Conservation (phyloP, 257 asterid species). For the Capsicum baccatum region DNA sequence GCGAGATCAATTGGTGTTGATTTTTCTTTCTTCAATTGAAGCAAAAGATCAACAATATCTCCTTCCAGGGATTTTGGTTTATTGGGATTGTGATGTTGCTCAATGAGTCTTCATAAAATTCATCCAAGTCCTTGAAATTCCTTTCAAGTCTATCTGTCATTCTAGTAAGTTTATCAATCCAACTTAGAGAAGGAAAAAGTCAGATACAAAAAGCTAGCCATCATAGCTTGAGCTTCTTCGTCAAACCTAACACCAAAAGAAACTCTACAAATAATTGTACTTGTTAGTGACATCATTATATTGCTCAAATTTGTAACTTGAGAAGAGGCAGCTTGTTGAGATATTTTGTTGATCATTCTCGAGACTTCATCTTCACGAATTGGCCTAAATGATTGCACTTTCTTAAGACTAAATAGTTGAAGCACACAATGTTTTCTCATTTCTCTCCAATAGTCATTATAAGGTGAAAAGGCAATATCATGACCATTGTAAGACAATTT, state of each 20-base stretch:
- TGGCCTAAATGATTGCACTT: neutral
- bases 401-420: neutral
- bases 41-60: too few species aligned
- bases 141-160: neutral
- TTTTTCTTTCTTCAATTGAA: too few species aligned
- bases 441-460: slow-evolving; percentile 10
- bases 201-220: slow-evolving; percentile 20
- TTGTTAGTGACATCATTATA: neutral
- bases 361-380: slow-evolving; percentile 8
- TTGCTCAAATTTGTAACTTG: neutral
- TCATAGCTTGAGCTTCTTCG: neutral
- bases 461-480: neutral
- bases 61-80: neutral
- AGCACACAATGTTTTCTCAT: neutral
- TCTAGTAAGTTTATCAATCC: slow-evolving; percentile 35
- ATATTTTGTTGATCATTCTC: neutral
- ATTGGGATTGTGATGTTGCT: neutral
- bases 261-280: neutral
- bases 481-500: neutral
- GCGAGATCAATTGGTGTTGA: too few species aligned
- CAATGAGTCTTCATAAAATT: neutral
- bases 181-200: slow-evolving; percentile 33
- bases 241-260: neutral
- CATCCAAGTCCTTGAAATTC: neutral
- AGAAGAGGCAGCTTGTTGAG: neutral